Percentiles rank a stretch among this genome's conserved stretches.
Conservation (phyloP, 2,329 filamentous ascomycete genomes). For the Trichoderma afroharzianum region DNA sequence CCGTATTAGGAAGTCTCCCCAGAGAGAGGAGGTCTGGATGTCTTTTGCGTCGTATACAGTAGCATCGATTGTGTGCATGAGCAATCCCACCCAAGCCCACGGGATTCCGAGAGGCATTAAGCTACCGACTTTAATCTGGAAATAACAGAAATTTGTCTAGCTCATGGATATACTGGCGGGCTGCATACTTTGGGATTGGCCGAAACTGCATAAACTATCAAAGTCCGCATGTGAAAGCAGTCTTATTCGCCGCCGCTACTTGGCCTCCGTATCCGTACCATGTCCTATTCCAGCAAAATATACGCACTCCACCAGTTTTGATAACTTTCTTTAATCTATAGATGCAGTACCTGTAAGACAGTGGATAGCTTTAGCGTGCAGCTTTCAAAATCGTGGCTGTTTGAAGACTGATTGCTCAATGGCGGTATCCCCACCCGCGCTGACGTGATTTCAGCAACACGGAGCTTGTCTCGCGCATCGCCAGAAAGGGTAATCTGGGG, state of each 20-base stretch:
- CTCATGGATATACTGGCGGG: not conserved
- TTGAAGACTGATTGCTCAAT: not conserved
- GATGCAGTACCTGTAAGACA: not conserved
- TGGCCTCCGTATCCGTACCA: not conserved
- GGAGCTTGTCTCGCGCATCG: not conserved
- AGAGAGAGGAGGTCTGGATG: not conserved
- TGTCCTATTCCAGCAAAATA: not conserved
- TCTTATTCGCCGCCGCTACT: not conserved
- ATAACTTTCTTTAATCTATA: not conserved
- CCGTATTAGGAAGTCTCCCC: not conserved
- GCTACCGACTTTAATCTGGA: not conserved
- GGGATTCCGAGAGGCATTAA: not conserved
- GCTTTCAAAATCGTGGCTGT: not conserved
- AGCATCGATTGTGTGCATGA: not conserved
- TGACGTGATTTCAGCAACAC: slow-evolving; percentile 15
- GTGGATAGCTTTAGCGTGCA: not conserved
- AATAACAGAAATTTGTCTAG: not conserved
- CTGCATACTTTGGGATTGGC: not conserved
- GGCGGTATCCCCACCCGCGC: slow-evolving; percentile 14
- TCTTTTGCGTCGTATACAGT: too few species aligned
- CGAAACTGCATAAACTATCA: not conserved
- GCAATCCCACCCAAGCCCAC: not conserved
- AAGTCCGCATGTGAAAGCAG: not conserved
- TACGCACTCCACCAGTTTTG: not conserved
- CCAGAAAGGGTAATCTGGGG: slow-evolving; percentile 10